Evolutionary conservation across 2,329 filamentous ascomycete genomes (phyloP), one percentile per base, ranked within the genome.

Genomic region (Aspergillus fischeri): DNA sequence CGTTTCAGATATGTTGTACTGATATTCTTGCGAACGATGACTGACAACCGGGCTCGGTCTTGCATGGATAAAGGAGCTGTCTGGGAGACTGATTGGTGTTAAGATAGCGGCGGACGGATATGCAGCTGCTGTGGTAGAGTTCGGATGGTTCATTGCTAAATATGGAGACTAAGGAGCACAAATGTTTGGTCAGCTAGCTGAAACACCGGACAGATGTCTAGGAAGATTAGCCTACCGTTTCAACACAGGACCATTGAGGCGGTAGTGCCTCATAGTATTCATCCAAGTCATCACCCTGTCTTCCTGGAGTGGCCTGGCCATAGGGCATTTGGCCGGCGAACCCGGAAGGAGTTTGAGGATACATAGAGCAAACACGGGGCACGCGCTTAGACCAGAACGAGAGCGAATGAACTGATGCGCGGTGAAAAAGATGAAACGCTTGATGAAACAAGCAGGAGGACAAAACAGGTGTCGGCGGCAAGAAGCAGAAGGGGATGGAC

Each of bases 81-180:
- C 73, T 3, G 72, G 66, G 14, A 77, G 67, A 54, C 74, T 76
- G 61, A 75, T 70, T 32, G 75, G 74, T 3, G 74, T 76, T 44
- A 75, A 61, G 48, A 74, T 65, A 53, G 65, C 60, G 20, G 60
- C 55, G 42, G 70, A 56, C 56, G 66, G 67, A 48, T 69, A 71
- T 32, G 68, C 51, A 35, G 65, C 53, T 35, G 67, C 63, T n/a
- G 69, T 65, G 54, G 67, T 72, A 17, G 14, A 35, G 60, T 75
- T 76, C 3, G 72, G 65, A 52, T 70, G 63, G 48, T 59, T 61
- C 32, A 67, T 55, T 20, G 63, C 63, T 48, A 69, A 56, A 49
- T 67, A 75, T 8, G 65, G 62, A 17, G 64, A 62, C 63, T 66
- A 55, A 42, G 57, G 55, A 44, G 49, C 51, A 50, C 35, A 35